A percentile compares a stretch with the other conserved stretches of the same genome.
Evolutionary conservation across 768 basidiomycete species (phyloP).

Genomic region (Lactarius akahatsu): DNA sequence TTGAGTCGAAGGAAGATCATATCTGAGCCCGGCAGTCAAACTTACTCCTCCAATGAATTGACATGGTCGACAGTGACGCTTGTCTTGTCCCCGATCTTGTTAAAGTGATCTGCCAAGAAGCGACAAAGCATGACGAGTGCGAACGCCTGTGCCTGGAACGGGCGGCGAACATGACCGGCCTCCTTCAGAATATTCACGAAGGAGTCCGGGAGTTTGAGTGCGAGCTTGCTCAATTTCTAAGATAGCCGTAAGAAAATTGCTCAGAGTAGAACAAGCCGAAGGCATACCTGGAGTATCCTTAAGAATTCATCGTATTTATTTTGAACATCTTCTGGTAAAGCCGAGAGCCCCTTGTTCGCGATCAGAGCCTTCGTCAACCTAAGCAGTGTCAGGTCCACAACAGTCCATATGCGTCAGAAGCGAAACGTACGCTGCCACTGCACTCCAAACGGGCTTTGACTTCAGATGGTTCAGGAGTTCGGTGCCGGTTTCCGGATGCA

Average conservation of each 20-base stretch:
- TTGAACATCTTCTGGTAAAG: background rate
- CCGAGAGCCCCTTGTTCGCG: background rate
- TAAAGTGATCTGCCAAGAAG: constrained; percentile 19
- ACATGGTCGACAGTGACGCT: constrained; percentile 2
- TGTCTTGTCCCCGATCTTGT: background rate
- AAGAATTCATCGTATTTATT: constrained; percentile 14
- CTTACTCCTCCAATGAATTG: constrained; percentile 21
- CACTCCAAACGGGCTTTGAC: constrained; percentile 21
- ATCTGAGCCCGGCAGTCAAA: background rate
- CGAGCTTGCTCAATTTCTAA: background rate
- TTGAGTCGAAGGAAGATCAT: background rate
- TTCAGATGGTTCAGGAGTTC: constrained; percentile 15
- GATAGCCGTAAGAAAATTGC: background rate
- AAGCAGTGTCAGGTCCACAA: background rate
- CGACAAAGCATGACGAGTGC: constrained; percentile 24
- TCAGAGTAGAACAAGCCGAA: background rate
- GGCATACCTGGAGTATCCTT: constrained; percentile 8
- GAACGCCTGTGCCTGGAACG: constrained; percentile 25
- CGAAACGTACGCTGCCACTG: constrained; percentile 6
- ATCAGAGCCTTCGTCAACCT: constrained; percentile 14
- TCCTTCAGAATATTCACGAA: constrained; percentile 21
- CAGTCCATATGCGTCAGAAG: background rate
- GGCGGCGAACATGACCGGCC: constrained; percentile 21
- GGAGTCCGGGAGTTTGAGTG: background rate
- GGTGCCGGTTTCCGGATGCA: background rate